Conservation (phyloP, 805 yeast species). For the Wickerhamiella slavikovae region DNA sequence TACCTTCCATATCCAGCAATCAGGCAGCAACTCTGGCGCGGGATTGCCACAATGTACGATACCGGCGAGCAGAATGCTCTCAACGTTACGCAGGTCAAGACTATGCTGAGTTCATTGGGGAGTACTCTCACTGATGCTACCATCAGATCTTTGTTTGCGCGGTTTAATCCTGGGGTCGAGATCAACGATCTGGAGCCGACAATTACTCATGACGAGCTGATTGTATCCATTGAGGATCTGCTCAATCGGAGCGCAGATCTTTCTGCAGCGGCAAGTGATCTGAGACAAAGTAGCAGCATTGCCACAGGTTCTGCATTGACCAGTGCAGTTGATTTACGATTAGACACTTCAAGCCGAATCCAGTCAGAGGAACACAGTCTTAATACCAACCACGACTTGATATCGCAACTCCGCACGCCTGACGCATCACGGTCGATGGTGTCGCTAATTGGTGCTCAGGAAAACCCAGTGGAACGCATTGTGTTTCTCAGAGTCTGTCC, state of each 20-base stretch:
- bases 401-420: background rate
- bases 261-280: background rate
- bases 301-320: background rate
- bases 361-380: background rate
- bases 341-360: too few species aligned
- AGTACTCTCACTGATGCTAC: constrained; percentile 22
- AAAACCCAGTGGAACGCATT: constrained; percentile 19
- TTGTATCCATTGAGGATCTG: constrained; percentile 27
- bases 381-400: background rate
- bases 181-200: constrained; percentile 11
- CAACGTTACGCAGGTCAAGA: constrained; percentile 38
- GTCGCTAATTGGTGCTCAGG: background rate
- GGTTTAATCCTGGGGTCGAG: constrained; percentile 9
- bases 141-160: constrained; percentile 15
- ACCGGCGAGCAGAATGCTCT: constrained; percentile 24
- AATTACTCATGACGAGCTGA: constrained; percentile 34
- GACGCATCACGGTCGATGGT: too few species aligned
- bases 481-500: constrained; percentile 62
- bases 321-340: too few species aligned
- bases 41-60: constrained; percentile 34
- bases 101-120: constrained; percentile 47
- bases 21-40: constrained; percentile 49
- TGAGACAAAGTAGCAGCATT: background rate
- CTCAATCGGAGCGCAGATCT: constrained; percentile 10
- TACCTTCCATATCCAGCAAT: constrained; percentile 46